phyloP scores from a whole-genome alignment of 768 basidiomycete genomes.

The Dioszegia hungarica region DNA sequence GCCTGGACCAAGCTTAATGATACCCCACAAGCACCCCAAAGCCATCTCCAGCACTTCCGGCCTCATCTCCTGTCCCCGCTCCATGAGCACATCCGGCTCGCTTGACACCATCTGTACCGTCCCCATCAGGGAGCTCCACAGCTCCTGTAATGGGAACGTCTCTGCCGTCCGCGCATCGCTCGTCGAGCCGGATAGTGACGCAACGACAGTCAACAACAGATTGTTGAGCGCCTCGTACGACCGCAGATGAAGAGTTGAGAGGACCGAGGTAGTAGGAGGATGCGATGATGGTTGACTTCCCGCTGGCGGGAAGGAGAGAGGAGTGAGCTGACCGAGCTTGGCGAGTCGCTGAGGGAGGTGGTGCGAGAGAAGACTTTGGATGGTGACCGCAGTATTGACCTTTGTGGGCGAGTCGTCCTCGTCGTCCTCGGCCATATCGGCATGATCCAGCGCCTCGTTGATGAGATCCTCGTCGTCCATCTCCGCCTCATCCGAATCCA shows the following conservation, averaged over 20 bases:
- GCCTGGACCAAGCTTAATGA: conserved; percentile 68
- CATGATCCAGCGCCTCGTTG: conserved; percentile 44
- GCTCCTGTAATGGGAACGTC: conserved; percentile 61
- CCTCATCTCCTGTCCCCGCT: conserved; percentile 62
- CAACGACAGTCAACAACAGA: conserved; percentile 68
- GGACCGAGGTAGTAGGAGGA: conserved; percentile 80
- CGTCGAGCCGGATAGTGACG: conserved; percentile 45
- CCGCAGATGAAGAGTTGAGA: conserved; percentile 75
- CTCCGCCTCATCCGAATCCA: conserved; percentile 19
- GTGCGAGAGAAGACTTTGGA: conserved; percentile 57
- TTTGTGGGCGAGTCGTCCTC: conserved; percentile 46
- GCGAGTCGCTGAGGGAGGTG: conserved; percentile 60
- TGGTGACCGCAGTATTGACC: conserved; percentile 39
- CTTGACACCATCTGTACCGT: conserved; percentile 38
- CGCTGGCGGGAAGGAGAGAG: conserved; percentile 72
- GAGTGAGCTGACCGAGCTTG: conserved; percentile 65
- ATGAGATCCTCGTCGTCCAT: conserved; percentile 46
- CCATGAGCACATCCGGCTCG: conserved; percentile 30
- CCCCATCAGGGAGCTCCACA: conserved; percentile 48
- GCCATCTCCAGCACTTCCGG: conserved; percentile 60
- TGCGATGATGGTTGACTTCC: conserved; percentile 65
- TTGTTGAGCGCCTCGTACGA: conserved; percentile 89
- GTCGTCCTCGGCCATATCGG: conserved; percentile 28
- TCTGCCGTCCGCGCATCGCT: conserved; percentile 44
- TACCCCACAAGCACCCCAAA: conserved; percentile 71